Evolutionary conservation across 805 yeast species (phyloP).

Genomic region (Yarrowia keelungensis): DNA sequence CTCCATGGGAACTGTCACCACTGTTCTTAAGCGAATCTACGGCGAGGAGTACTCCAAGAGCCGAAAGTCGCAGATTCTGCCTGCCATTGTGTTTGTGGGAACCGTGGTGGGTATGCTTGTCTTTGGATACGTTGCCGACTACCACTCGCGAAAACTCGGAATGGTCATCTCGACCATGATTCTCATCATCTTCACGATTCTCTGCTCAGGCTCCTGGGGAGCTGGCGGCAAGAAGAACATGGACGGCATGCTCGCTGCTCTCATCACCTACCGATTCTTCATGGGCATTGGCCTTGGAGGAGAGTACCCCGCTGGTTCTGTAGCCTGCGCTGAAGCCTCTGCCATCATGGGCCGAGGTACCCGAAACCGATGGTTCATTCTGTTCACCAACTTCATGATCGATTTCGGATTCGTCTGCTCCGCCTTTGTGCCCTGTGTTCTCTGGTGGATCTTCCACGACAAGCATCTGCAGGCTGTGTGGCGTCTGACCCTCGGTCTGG

Average conservation of each 20-base stretch:
- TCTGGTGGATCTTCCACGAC: slow-evolving; percentile 79
- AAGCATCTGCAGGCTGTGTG: slow-evolving; percentile 81
- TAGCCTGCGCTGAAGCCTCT: slow-evolving; percentile 94
- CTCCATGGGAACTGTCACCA: slow-evolving; percentile 76
- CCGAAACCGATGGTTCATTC: slow-evolving; percentile 85
- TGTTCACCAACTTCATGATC: slow-evolving; percentile 89
- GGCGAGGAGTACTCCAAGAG: slow-evolving; percentile 68
- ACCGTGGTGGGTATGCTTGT: slow-evolving; percentile 86
- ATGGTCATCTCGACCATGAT: slow-evolving; percentile 81
- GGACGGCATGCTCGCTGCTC: slow-evolving; percentile 82
- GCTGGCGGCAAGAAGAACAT: slow-evolving; percentile 60
- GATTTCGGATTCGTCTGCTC: slow-evolving; percentile 85
- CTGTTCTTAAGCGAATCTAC: slow-evolving; percentile 73
- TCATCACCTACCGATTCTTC: slow-evolving; percentile 84
- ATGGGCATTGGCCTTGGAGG: slow-evolving; percentile 93
- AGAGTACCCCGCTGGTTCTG: slow-evolving; percentile 93
- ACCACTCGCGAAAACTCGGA: slow-evolving; percentile 78
- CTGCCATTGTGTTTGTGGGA: slow-evolving; percentile 91
- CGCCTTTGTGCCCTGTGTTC: slow-evolving; percentile 84
- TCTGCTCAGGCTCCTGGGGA: slow-evolving; percentile 91
- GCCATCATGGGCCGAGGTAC: slow-evolving; percentile 75
- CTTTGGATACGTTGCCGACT: slow-evolving; percentile 84
- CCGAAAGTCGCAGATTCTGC: slow-evolving; percentile 75
- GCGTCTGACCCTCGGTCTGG: slow-evolving; percentile 89
- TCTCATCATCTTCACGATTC: slow-evolving; percentile 76